phyloP scores from a whole-genome alignment of 805 yeast genomes.

The Pichia californica region DNA sequence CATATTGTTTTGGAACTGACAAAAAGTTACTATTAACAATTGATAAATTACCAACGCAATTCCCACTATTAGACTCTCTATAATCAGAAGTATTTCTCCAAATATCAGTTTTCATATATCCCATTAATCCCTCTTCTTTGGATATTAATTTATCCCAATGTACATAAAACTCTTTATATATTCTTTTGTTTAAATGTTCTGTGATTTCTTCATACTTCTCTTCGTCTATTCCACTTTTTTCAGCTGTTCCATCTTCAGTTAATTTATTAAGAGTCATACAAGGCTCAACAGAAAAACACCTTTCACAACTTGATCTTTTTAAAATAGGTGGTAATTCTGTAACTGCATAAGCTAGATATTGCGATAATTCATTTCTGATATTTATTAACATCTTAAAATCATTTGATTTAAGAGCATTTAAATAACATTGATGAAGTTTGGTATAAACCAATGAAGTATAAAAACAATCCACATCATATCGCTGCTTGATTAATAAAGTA shows the following conservation, averaged over 20 bases:
- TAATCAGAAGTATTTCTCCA: slow-evolving; percentile 56
- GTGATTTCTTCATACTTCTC: slow-evolving; percentile 46
- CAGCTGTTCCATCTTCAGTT: slow-evolving; percentile 51
- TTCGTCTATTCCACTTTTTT: slow-evolving; percentile 44
- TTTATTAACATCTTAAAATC: slow-evolving; percentile 67
- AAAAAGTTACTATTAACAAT: slow-evolving; percentile 29
- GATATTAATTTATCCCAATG: slow-evolving; percentile 72
- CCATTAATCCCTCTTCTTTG: slow-evolving; percentile 61
- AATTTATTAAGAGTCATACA: slow-evolving; percentile 65
- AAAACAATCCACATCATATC: slow-evolving; percentile 64
- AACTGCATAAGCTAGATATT: slow-evolving; percentile 44
- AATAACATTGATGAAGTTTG: slow-evolving; percentile 40
- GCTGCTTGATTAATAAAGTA: slow-evolving; percentile 68
- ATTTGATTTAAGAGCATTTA: slow-evolving; percentile 37
- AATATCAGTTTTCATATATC: slow-evolving; percentile 50
- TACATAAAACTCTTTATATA: slow-evolving; percentile 49
- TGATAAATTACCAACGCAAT: slow-evolving; percentile 46
- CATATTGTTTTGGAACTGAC: slow-evolving; percentile 22
- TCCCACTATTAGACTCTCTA: slow-evolving; percentile 56
- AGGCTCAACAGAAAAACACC: slow-evolving; percentile 46
- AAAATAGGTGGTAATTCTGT: slow-evolving; percentile 49
- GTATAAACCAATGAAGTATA: slow-evolving; percentile 72
- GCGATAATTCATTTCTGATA: slow-evolving; percentile 64
- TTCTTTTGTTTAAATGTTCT: slow-evolving; percentile 36
- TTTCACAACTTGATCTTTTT: slow-evolving; percentile 49